Conservation (phyloP, 2,329 filamentous ascomycete species). For the Raffaelea arxii region DNA sequence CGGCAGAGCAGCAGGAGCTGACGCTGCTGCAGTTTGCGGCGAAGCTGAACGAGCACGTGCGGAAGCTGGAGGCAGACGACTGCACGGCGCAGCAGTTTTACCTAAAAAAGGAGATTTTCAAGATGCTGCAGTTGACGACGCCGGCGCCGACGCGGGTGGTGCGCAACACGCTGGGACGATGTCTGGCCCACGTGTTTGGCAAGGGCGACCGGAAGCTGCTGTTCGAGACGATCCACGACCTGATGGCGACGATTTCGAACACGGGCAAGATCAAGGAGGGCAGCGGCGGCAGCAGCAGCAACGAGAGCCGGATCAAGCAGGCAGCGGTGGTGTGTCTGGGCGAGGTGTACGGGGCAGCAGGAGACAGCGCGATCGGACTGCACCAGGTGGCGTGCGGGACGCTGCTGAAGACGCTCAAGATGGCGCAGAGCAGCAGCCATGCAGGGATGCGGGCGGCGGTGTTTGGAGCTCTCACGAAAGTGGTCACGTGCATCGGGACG, state of each 20-base stretch:
- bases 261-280: slow-evolving; percentile 66
- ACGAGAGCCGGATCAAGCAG: slow-evolving; percentile 53
- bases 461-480: slow-evolving; percentile 65
- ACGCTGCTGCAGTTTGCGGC: slow-evolving; percentile 86
- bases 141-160: slow-evolving; percentile 82
- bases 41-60: slow-evolving; percentile 71
- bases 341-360: slow-evolving; percentile 81
- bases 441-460: slow-evolving; percentile 73
- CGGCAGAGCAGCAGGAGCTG: slow-evolving; percentile 90
- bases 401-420: slow-evolving; percentile 71
- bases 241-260: slow-evolving; percentile 55
- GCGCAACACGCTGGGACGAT: slow-evolving; percentile 78
- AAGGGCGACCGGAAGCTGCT: slow-evolving; percentile 85
- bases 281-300: slow-evolving; percentile 31
- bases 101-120: slow-evolving; percentile 88
- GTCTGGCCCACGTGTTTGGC: slow-evolving; percentile 71
- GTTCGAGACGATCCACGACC: slow-evolving; percentile 89
- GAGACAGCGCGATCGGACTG: slow-evolving; percentile 82
- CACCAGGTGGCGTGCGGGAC: slow-evolving; percentile 65
- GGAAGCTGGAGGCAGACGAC: slow-evolving; percentile 63
- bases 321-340: slow-evolving; percentile 81
- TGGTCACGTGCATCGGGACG: slow-evolving; percentile 62
- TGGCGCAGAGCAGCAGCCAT: slow-evolving; percentile 57
- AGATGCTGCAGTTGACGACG: slow-evolving; percentile 74
- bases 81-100: slow-evolving; percentile 83